Evolutionary conservation across 2,329 filamentous ascomycete species (phyloP), one percentile per base, ranked within the genome.

Genomic region (Phialocephala subalpina): DNA sequence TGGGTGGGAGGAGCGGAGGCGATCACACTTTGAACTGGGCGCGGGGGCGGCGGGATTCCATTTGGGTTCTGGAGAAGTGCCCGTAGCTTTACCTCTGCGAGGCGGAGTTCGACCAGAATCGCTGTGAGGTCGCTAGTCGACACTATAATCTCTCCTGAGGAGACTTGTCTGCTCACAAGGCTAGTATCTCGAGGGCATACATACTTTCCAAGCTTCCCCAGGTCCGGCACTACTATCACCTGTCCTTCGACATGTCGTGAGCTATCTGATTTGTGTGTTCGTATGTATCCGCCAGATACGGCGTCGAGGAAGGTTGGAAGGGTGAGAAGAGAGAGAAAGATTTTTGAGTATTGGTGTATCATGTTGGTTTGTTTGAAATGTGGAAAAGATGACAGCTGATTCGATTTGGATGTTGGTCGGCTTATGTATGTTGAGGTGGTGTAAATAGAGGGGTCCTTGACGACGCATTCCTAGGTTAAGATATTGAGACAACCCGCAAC

Each of bases 101-200:
- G 38, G 8, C 61, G 53, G 7, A 69, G n/a, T 18, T 68, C n/a
- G 4, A 45, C 12, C 5, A 70, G 27, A 27, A 68, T 40, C 9
- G 45, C 16, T n/a, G 56, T 52, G 1, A 68, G 40, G 27, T 66
- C 45, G 18, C 35, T 58, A 42, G 58, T 58, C 20, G 66, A 58
- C 22, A 68, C 53, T 7, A 49, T 60, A n/a, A 66, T 60, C 2
- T 53, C 49, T 29, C 25, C 49, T 20, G 61, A 53, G 1, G 33
- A 29, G 36, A 42, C 25, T 58, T 67, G 64, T 60, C 65, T 58
- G 27, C 62, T 67, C 29, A 62, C 22, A 20, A 53, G 33, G 49
- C 66, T 59, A 67, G 65, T 58, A 53, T 12, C 29, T 29, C 16
- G 3, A 60, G 67, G 60, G 61, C 67, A 70, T 67, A 70, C 65